Base-by-base conservation (phyloP, 2,329 filamentous ascomycete species). In the Emericellopsis atlantica region DNA sequence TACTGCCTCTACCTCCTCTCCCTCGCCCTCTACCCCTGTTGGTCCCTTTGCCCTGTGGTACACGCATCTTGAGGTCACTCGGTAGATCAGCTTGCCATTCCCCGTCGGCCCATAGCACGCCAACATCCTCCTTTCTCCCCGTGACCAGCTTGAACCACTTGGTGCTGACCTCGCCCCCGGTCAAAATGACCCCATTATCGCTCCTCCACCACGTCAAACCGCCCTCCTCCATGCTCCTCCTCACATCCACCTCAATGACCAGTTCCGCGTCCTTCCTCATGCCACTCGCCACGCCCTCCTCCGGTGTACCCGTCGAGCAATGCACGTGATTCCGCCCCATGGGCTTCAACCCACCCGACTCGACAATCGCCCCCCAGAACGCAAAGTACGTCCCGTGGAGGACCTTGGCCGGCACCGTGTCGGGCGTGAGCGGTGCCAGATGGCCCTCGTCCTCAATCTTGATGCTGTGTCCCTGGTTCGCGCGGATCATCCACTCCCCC, bases 391-490 rank as follows among this genome's bases (percentile, higher is more conserved):
- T 95, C 32, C 92, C 90, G 62, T 96, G 89, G 3, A 96, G 76
- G 4, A 88, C 85, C 0, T 71, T 67, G 0, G 67, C 54, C 0
- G 86, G 86, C 1, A 89, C 51, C 46, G 75, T 75, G 29, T 72
- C 70, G 1, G 76, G 54, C 1, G 76, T 79, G 43, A 95, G 67
- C 6, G 81, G 79, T 16, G 69, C 72, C 4, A 95, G 74, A 2
- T 93, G 71, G 0, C 73, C 73, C 0, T 81, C 76, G n/a, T 77
- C 77, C 23, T 85, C 81, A 31, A 79, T 64, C 53, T 79, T 77
- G 55, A 98, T 84, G 51, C 78, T 87, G 66, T 96, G 92, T 41
- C 92, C 92, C 65, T 96, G 92, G 55, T 93, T 95, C 23, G 92
- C 92, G 53, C 92, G 87, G 62, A 98, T 95, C 26, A 93, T 70